Evolutionary conservation across 1,284 basidiomycete genomes (phyloP), one percentile per base, ranked within the genome.

Genomic region (Melanopsichium pennsylvanicum): DNA sequence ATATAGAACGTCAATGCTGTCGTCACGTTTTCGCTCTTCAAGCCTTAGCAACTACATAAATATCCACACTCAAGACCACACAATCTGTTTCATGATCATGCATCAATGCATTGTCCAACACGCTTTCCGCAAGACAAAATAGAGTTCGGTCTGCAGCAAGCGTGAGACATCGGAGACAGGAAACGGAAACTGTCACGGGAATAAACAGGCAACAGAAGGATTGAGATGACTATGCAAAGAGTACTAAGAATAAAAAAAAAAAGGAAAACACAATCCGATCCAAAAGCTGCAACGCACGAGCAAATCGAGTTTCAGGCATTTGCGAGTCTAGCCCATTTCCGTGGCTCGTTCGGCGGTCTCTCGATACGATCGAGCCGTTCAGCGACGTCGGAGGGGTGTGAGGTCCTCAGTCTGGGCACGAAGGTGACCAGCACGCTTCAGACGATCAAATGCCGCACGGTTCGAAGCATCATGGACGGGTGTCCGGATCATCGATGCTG

Each of bases 341-440:
- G 12, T n/a, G 15, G 18, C 21, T 8, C 13, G 27, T 11, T 13
- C 7, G 6, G n/a, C n/a, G n/a, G n/a, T n/a, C n/a, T n/a, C n/a
- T n/a, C n/a, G n/a, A n/a, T n/a, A n/a, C n/a, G n/a, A n/a, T n/a
- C n/a, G n/a, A 18, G 16, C 34, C 25, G n/a, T 13, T 59, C 27
- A 58, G 22, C 62, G 62, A 31, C 62, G 62, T 42, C 62, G 55
- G 19, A 48, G 55, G 32, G 62, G 55, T 9, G 58, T 62, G 25
- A 62, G 49, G 22, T 68, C 50, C 19, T 64, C 64, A 3, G 64
- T 68, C 54, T 58, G 64, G 7, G 64, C 36, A 13, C 64, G 64
- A 9, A 50, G 48, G 41, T 68, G 64, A 19, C 64, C 64, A n/a
- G 64, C 64, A 18, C 64, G 64, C 47, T 56, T 61, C 7, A 68